phyloP scores from a whole-genome alignment of 2,329 filamentous ascomycete species.

The Monilinia fructigena region DNA sequence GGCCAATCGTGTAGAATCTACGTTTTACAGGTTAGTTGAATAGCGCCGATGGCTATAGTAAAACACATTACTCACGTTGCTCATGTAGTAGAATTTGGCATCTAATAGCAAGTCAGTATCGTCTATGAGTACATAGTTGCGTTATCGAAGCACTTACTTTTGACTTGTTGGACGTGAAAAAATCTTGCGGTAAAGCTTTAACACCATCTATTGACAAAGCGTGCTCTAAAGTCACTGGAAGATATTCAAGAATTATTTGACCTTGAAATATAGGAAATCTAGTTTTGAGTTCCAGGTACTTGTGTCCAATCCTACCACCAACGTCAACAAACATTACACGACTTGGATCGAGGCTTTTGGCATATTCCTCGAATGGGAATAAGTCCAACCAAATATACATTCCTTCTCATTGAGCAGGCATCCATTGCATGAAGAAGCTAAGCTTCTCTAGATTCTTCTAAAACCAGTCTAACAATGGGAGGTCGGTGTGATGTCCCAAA shows the following conservation, averaged over 20 bases:
- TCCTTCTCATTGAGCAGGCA: conserved; percentile 6
- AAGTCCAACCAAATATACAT: conserved; percentile 10
- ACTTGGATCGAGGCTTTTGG: background rate
- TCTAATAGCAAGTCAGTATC: background rate
- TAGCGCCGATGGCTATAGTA: too few species aligned
- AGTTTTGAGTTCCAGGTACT: conserved; percentile 39
- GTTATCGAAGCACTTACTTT: conserved; percentile 14
- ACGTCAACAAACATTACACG: conserved; percentile 43
- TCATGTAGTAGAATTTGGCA: conserved; percentile 42
- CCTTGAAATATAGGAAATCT: conserved; percentile 41
- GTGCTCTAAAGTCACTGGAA: conserved; percentile 37
- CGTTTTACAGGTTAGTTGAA: background rate
- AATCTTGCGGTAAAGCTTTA: conserved; percentile 35
- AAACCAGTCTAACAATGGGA: conserved; percentile 7
- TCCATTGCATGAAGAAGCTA: background rate
- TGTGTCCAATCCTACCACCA: conserved; percentile 44
- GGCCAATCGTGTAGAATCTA: conserved; percentile 44
- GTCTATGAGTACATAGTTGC: background rate
- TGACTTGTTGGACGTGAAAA: conserved; percentile 39
- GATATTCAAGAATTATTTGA: conserved; percentile 45
- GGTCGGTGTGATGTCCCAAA: background rate
- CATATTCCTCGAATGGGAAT: conserved; percentile 9
- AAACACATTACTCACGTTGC: conserved; percentile 26
- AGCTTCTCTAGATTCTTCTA: conserved; percentile 1
- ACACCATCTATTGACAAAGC: conserved; percentile 37